phyloP scores from a whole-genome alignment of 2,329 filamentous ascomycete species.

The Epichloe glyceriae region DNA sequence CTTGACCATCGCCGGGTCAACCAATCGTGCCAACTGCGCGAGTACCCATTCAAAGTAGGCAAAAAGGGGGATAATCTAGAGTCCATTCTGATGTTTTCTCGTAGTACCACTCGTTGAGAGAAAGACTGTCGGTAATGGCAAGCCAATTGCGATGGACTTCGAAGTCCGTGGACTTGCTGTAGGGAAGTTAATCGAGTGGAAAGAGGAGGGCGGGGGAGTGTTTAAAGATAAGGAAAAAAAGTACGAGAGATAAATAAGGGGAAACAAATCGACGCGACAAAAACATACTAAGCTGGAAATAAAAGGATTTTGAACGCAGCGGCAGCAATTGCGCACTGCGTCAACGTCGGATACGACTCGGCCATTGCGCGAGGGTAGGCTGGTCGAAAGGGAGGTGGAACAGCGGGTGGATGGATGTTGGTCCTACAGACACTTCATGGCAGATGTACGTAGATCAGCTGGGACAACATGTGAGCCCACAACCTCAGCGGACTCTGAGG shows the following conservation, averaged over 20 bases:
- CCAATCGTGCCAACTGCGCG: conserved; percentile 64
- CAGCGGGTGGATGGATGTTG: neutral
- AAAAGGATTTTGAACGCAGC: conserved; percentile 83
- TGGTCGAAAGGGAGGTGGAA: neutral
- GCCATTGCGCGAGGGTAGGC: conserved; percentile 44
- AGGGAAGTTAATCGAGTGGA: neutral
- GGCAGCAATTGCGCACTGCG: conserved; percentile 75
- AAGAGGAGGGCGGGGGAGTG: neutral
- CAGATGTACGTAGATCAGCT: neutral
- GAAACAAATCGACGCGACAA: neutral
- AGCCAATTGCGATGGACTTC: conserved; percentile 99
- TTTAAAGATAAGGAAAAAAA: neutral
- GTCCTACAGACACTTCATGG: conserved; percentile 1
- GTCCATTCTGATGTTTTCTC: conserved; percentile 99
- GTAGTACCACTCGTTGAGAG: conserved; percentile 84
- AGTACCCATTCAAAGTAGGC: conserved; percentile 92
- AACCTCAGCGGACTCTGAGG: neutral
- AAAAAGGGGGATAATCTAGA: conserved; percentile 96
- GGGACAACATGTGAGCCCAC: neutral
- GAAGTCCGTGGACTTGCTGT: conserved; percentile 95
- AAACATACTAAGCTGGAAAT: conserved; percentile 81
- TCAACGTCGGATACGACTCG: conserved; percentile 73
- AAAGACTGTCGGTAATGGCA: conserved; percentile 82
- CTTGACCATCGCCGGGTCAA: conserved; percentile 70
- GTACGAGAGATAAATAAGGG: neutral